Base-by-base conservation (phyloP, 1,284 basidiomycete genomes). In the Laetiporus sulphureus region DNA sequence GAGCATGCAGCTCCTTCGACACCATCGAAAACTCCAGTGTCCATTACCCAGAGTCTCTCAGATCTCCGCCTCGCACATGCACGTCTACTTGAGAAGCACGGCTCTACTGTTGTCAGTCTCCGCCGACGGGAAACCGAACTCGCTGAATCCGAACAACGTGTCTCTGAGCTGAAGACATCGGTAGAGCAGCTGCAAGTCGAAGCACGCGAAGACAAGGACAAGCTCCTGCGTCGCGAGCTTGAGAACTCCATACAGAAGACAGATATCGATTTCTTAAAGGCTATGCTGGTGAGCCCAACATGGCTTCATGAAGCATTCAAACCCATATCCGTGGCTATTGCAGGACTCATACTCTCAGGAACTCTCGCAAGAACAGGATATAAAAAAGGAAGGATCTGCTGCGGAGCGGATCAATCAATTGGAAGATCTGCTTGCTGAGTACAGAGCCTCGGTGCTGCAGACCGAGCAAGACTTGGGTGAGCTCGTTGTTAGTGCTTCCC, bases 261-360 rank as follows among this genome's bases (percentile, higher is more conserved):
- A 13, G 83, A 88, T 51, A 68, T 75, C 18, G 68, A 67, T 19
- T 83, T 83, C 56, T 56, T 84, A 45, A 70, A 78, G 45, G 77
- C 75, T 0, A 65, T 87, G 30, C 58, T 85, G 55, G 79, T 83
- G 38, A 43, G 77, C 69, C 20, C 12, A 18, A 4, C 4, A 44
- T 12, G 35, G 30, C 21, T 32, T 18, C 1, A 6, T 7, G n/a
- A 12, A 21, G 27, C 25, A 1, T 32, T 5, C 8, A 33, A 10
- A n/a, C n/a, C n/a, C n/a, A n/a, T n/a, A n/a, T n/a, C n/a, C n/a
- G n/a, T n/a, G n/a, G n/a, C n/a, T n/a, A n/a, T n/a, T n/a, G n/a
- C n/a, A n/a, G n/a, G n/a, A n/a, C n/a, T n/a, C n/a, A n/a, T n/a
- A n/a, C n/a, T n/a, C n/a, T n/a, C n/a, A n/a, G n/a, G n/a, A n/a